Base-by-base conservation (phyloP, 139 green algal species). In the Desmodesmus armatus region DNA sequence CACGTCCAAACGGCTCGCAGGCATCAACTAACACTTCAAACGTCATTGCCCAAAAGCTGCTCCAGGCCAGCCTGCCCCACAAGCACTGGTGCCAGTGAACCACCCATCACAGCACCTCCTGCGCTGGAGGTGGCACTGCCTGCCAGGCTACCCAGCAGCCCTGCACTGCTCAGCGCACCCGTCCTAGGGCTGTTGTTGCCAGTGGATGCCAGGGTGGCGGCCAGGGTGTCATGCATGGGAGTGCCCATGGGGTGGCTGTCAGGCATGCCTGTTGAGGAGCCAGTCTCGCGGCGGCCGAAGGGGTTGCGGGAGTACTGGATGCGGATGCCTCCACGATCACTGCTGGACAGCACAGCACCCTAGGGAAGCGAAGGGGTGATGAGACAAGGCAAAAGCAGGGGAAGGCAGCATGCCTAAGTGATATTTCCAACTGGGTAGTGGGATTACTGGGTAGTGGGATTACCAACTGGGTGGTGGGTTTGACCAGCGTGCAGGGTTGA, bases 301-400 rank as follows among this genome's bases (percentile, higher is more conserved):
- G 96, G 96, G 87, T 98, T 98, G 58, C 96, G 96, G 80, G 83
- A 93, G 90, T 92, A 98, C 91, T 98, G 95, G 76, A 98, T 94
- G 55, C 96, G 92, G 66, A 98, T 97, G 60, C 92, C 92, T 49
- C 96, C 96, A 11, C 95, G 88, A 80, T 98, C 95, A 11, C 92
- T 96, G n/a, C 91, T 92, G 2, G 63, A 31, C 60, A 98, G 91
- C 43, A 98, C 88, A 25, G 91, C 92, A 19, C 90, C 90, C 78
- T n/a, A n/a, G n/a, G n/a, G n/a, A n/a, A n/a, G n/a, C n/a, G n/a
- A n/a, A n/a, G n/a, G n/a, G n/a, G n/a, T n/a, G n/a, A n/a, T n/a
- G n/a, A n/a, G n/a, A n/a, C n/a, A n/a, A n/a, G n/a, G n/a, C n/a
- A 29, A 66, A 66, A 66, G 55, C 55, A 66, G 55, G 55, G 55